Evolutionary conservation across 495 filamentous ascomycete species (phyloP), one percentile per base, ranked within the genome.

Genomic region (Friedmanniomyces endolithicus): DNA sequence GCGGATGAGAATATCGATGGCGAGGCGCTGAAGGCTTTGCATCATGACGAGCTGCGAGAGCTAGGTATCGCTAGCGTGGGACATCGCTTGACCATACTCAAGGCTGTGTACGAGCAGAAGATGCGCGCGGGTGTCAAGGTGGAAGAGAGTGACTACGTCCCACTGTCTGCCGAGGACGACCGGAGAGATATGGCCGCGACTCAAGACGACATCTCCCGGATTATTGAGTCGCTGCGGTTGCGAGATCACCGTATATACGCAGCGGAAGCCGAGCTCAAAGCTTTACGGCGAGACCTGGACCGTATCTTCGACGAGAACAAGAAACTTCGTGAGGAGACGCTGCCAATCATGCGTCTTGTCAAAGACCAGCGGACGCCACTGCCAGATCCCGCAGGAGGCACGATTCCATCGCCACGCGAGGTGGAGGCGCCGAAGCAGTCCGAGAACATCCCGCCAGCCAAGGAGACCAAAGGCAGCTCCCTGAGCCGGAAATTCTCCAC

Each of bases 41-140:
- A 84, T 58, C 92, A 97, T 68, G 87, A 92, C 44, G 90, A 96
- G 63, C 72, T 98, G 65, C 94, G 89, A 69, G 85, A 94, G 65
- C 90, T 98, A 81, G 88, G 88, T 37, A 83, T 98, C 60, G 73
- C 75, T 50, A 95, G 90, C 67, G 86, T 95, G 35, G 92, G 92
- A 3, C 92, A 98, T 70, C 83, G 92, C 25, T 75, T 98, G 56
- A 95, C 90, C 1, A 92, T 98, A 40, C 75, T 98, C 47, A 96
- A 95, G 71, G 85, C 78, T 58, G 87, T 97, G 34, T 98, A 95
- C 68, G 89, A 96, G 64, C 80, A 88, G 59, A 98, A 98, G 72
- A 80, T 90, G 62, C 86, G 85, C 57, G 88, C 96, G 65, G 85
- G 88, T 62, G 79, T 98, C 54, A 84, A 87, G 2, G 82, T 95